phyloP scores from a whole-genome alignment of 2,329 filamentous ascomycete genomes.

The Didymella sp. region DNA sequence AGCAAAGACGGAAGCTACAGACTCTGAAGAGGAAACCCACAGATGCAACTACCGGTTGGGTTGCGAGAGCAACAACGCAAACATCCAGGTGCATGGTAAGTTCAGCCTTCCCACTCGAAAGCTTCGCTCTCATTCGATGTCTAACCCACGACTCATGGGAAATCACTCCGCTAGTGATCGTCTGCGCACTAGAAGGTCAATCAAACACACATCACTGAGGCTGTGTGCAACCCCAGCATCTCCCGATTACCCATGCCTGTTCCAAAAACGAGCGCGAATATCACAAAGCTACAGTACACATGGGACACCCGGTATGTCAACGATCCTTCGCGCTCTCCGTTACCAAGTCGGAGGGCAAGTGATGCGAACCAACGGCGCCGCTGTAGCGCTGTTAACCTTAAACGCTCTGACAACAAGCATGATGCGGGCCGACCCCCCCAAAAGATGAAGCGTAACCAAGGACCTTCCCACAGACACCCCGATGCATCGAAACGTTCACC shows the following conservation, averaged over 20 bases:
- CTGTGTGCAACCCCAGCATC: conserved; percentile 8
- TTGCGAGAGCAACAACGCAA: background rate
- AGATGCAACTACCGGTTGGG: background rate
- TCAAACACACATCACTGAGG: conserved; percentile 16
- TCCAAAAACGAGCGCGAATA: background rate
- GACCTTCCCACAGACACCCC: background rate
- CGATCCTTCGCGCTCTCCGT: background rate
- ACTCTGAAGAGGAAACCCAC: background rate
- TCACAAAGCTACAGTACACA: background rate
- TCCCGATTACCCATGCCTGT: background rate
- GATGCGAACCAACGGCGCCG: conserved; percentile 9
- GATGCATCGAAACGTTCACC: conserved; percentile 14
- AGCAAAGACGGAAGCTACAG: background rate
- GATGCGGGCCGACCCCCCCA: conserved; percentile 22
- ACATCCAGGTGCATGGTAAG: conserved; percentile 5
- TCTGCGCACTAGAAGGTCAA: conserved; percentile 12
- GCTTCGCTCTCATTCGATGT: background rate
- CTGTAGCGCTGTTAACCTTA: conserved; percentile 6
- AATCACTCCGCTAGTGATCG: conserved; percentile 5
- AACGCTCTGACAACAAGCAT: conserved; percentile 11
- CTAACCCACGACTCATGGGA: conserved; percentile 4
- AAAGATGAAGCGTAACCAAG: conserved; percentile 14
- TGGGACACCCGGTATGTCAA: conserved; percentile 17
- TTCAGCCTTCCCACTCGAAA: conserved; percentile 1
- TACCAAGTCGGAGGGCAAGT: conserved; percentile 9